Evolutionary conservation across 441 rosid genomes (phyloP).

Genomic region (Croton setiger): DNA sequence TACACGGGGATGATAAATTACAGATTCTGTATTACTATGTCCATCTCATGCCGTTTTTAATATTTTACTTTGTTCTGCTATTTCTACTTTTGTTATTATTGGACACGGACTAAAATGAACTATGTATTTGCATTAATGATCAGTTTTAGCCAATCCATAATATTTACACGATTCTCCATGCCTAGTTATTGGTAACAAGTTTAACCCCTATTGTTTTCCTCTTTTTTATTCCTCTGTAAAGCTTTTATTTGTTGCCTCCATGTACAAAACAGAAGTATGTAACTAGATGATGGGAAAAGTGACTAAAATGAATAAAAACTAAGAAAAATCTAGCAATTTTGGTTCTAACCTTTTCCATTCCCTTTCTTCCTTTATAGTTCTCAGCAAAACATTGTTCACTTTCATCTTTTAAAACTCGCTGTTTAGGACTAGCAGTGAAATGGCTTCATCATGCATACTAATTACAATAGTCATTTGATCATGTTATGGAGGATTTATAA

Average conservation of each 20-base stretch:
- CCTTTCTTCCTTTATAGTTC: neutral
- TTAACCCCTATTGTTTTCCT: neutral
- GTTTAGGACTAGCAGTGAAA: neutral
- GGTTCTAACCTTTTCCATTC: neutral
- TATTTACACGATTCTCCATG: neutral
- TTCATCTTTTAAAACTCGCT: neutral
- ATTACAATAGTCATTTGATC: neutral
- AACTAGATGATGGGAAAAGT: neutral
- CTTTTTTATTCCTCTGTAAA: neutral
- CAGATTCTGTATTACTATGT: neutral
- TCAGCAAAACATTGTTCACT: neutral
- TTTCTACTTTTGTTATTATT: neutral
- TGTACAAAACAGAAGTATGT: neutral
- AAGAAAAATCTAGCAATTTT: neutral
- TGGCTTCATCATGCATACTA: neutral
- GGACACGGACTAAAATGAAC: neutral
- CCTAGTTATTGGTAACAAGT: neutral
- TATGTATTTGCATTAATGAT: neutral
- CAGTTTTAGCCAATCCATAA: neutral
- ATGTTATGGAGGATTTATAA: neutral
- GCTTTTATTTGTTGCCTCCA: neutral
- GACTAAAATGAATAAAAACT: neutral
- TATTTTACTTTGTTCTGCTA: neutral
- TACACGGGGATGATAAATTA: neutral
- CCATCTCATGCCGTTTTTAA: neutral